phyloP scores from a whole-genome alignment of 2,329 filamentous ascomycete genomes.

The Talaromyces sp. region DNA sequence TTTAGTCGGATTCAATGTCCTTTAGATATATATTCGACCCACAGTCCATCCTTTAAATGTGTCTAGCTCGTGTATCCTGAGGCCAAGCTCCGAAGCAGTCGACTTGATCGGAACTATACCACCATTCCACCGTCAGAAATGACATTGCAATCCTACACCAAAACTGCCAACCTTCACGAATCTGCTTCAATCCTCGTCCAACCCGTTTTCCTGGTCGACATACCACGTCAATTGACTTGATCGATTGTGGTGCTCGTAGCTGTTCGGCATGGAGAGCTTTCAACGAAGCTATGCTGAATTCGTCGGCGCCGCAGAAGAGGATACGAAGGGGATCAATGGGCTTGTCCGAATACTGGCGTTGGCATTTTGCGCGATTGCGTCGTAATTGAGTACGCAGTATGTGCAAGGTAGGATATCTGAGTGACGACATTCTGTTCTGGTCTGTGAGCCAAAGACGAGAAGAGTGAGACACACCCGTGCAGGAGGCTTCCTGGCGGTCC shows the following conservation, averaged over 20 bases:
- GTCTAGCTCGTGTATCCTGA: conserved; percentile 70
- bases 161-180: conserved; percentile 58
- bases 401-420: conserved; percentile 19
- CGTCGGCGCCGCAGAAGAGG: conserved; percentile 90
- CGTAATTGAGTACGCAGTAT: conserved; percentile 24
- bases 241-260: conserved; percentile 48
- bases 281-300: conserved; percentile 78
- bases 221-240: conserved; percentile 80
- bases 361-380: conserved; percentile 10
- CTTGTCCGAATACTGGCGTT: conserved; percentile 28
- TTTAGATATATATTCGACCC: conserved; percentile 29
- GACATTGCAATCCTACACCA: background rate
- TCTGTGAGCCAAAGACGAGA: background rate
- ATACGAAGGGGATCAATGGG: conserved; percentile 64
- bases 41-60: conserved; percentile 81
- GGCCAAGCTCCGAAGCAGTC: conserved; percentile 58
- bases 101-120: conserved; percentile 66
- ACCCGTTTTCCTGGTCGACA: conserved; percentile 73
- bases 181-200: conserved; percentile 67
- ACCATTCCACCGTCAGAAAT: background rate
- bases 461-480: background rate
- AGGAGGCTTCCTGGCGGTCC: conserved; percentile 11
- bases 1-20: background rate
- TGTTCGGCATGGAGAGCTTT: conserved; percentile 64
- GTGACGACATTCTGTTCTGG: conserved; percentile 9